A percentile compares a stretch with the other conserved stretches of the same genome.
Evolutionary conservation across 345 rosid genomes (phyloP).

Genomic region (Cochlearia excelsa): DNA sequence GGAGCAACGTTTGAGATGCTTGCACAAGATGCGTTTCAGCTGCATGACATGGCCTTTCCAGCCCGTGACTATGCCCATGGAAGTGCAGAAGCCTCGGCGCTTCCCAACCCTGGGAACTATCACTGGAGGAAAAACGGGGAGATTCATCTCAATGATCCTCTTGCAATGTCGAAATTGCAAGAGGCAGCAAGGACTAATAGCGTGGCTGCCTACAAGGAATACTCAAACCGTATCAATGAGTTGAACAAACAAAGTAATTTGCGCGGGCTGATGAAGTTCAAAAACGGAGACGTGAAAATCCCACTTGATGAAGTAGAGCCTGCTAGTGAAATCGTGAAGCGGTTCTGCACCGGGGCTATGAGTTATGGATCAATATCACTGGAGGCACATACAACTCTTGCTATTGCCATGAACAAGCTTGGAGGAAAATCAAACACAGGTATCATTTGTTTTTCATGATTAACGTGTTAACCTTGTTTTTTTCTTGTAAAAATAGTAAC

Average conservation of each 20-base stretch:
- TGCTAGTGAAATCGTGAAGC: slow-evolving; percentile 95
- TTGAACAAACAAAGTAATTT: slow-evolving; percentile 86
- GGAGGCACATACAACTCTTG: slow-evolving; percentile 89
- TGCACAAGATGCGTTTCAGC: slow-evolving; percentile 74
- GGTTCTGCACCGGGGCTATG: slow-evolving; percentile 99
- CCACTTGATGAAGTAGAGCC: slow-evolving; percentile 89
- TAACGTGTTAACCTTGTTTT: not conserved
- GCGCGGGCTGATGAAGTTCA: slow-evolving; percentile 91
- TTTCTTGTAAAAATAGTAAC: not conserved
- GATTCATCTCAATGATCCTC: slow-evolving; percentile 95
- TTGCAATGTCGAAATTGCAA: slow-evolving; percentile 91
- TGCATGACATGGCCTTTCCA: slow-evolving; percentile 95
- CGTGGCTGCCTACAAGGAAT: slow-evolving; percentile 92
- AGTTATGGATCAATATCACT: slow-evolving; percentile 97
- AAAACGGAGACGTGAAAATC: slow-evolving; percentile 55
- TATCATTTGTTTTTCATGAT: slow-evolving; percentile 21
- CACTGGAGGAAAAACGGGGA: slow-evolving; percentile 99
- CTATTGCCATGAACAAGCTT: slow-evolving; percentile 87
- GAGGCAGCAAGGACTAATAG: slow-evolving; percentile 92
- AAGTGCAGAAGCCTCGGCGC: slow-evolving; percentile 93
- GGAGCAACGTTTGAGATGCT: slow-evolving; percentile 99
- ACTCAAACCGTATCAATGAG: slow-evolving; percentile 85
- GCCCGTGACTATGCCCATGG: slow-evolving; percentile 66
- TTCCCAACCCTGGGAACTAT: slow-evolving; percentile 93
- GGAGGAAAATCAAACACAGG: slow-evolving; percentile 99